Evolutionary conservation across 2,329 filamentous ascomycete species (phyloP).

Genomic region (Hypoxylon sp.): DNA sequence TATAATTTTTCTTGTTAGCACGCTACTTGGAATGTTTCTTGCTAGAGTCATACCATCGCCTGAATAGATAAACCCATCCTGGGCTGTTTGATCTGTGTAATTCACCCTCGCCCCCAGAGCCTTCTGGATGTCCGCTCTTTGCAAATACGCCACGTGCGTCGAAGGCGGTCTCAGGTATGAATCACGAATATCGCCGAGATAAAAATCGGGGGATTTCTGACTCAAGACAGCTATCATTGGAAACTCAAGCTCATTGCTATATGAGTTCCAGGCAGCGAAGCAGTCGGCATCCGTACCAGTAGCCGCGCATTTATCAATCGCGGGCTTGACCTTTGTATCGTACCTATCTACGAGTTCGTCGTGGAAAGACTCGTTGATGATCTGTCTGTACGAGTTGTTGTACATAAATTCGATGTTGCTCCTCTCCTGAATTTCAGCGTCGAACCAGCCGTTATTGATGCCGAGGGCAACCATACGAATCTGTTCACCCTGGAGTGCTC

Average conservation of each 20-base stretch:
- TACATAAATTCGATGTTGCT: conserved; percentile 53
- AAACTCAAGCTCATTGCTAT: conserved; percentile 57
- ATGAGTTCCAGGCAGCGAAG: conserved; percentile 54
- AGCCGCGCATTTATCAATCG: conserved; percentile 56
- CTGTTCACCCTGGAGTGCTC: conserved; percentile 54
- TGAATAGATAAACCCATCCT: conserved; percentile 7
- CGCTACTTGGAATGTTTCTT: conserved; percentile 23
- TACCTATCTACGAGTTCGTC: conserved; percentile 54
- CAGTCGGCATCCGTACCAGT: conserved; percentile 54
- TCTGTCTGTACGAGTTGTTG: conserved; percentile 57
- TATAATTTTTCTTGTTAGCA: conserved; percentile 1
- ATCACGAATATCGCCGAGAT: conserved; percentile 42
- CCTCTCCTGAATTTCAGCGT: conserved; percentile 45
- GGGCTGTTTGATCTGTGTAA: conserved; percentile 31
- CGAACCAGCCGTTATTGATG: conserved; percentile 55
- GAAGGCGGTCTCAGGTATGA: conserved; percentile 48
- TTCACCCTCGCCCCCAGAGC: conserved; percentile 47
- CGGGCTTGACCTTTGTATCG: conserved; percentile 56
- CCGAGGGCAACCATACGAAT: conserved; percentile 55
- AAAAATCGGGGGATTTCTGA: conserved; percentile 52
- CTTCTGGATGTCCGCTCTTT: conserved; percentile 45
- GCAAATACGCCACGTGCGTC: conserved; percentile 47
- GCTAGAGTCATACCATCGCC: conserved; percentile 31
- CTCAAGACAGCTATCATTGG: conserved; percentile 51
- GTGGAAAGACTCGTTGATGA: conserved; percentile 57